phyloP scores from a whole-genome alignment of 208 protist species.

The Leishmania mexicana region DNA sequence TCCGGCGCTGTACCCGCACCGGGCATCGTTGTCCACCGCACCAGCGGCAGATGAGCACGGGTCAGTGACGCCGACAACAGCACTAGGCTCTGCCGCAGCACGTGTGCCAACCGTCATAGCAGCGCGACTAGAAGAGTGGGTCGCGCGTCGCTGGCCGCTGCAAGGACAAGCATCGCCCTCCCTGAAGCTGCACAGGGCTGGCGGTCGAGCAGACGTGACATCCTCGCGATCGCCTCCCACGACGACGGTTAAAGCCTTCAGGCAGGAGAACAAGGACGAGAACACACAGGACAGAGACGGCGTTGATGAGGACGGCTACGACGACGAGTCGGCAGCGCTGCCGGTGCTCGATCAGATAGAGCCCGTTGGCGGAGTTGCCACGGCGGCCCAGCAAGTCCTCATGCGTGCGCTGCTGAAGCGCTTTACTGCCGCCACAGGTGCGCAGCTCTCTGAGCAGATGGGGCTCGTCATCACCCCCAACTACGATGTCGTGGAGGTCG shows the following conservation, averaged over 20 bases:
- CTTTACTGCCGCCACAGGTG: constrained; percentile 41
- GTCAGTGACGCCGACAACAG: not conserved
- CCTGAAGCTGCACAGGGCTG: not conserved
- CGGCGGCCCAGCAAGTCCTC: constrained; percentile 48
- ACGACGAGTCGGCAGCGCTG: not conserved
- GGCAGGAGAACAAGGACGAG: not conserved
- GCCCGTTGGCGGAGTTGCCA: constrained; percentile 46
- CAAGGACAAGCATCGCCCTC: not conserved
- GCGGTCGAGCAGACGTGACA: not conserved
- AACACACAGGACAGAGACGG: too few relatives aligned
- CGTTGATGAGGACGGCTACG: not conserved
- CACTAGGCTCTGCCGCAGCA: not conserved
- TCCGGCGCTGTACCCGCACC: not conserved
- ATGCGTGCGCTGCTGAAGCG: constrained; percentile 44
- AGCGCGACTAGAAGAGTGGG: constrained; percentile 39
- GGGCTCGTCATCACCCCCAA: constrained; percentile 46
- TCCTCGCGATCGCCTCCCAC: not conserved
- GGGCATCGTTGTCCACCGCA: not conserved
- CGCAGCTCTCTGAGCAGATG: constrained; percentile 48
- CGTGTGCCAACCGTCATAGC: constrained; percentile 23
- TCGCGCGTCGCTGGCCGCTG: constrained; percentile 21
- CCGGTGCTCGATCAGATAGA: constrained; percentile 21
- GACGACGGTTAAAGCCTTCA: too few relatives aligned
- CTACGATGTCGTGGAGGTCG: constrained; percentile 44
- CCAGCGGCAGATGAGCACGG: constrained; percentile 1